phyloP scores from a whole-genome alignment of 2,329 filamentous ascomycete genomes.

The Cucurbitaria berberidis region DNA sequence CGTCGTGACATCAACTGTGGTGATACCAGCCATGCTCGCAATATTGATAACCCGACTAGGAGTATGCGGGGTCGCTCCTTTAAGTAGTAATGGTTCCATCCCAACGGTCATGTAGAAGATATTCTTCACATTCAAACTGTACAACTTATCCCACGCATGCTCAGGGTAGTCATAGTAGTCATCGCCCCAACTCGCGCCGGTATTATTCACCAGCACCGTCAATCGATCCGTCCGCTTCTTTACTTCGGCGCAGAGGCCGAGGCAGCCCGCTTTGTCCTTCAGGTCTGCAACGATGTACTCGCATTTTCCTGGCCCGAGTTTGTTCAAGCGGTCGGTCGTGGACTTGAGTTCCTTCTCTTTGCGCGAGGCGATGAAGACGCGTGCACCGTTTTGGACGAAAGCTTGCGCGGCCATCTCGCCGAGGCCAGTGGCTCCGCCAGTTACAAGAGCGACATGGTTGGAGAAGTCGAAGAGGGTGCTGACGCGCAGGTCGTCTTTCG shows the following conservation, averaged over 20 bases:
- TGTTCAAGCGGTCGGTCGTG: constrained; percentile 56
- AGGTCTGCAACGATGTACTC: constrained; percentile 59
- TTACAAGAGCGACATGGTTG: constrained; percentile 55
- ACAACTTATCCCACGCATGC: constrained; percentile 63
- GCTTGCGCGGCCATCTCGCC: constrained; percentile 63
- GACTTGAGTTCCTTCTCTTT: constrained; percentile 59
- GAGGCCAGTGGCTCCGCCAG: constrained; percentile 59
- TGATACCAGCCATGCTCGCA: constrained; percentile 55
- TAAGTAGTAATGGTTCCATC: constrained; percentile 56
- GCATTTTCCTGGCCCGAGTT: constrained; percentile 59
- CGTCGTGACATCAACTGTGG: constrained; percentile 55
- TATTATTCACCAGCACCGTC: constrained; percentile 60
- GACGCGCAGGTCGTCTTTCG: constrained; percentile 42
- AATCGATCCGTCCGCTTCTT: constrained; percentile 52
- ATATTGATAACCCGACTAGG: constrained; percentile 61
- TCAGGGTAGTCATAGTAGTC: constrained; percentile 65
- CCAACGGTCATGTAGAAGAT: constrained; percentile 57
- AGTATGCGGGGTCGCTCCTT: constrained; percentile 51
- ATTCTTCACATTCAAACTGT: constrained; percentile 61
- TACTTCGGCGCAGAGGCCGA: constrained; percentile 56
- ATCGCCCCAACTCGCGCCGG: constrained; percentile 61
- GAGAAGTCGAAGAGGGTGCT: constrained; percentile 45
- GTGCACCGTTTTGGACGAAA: constrained; percentile 60
- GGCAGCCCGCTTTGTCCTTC: constrained; percentile 59
- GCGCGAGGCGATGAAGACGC: constrained; percentile 61